These are phyloP conservation scores for Nicotiana sylvestris DNA, from an alignment of 257 asterid species.

Conservation along the genomic window DNA sequence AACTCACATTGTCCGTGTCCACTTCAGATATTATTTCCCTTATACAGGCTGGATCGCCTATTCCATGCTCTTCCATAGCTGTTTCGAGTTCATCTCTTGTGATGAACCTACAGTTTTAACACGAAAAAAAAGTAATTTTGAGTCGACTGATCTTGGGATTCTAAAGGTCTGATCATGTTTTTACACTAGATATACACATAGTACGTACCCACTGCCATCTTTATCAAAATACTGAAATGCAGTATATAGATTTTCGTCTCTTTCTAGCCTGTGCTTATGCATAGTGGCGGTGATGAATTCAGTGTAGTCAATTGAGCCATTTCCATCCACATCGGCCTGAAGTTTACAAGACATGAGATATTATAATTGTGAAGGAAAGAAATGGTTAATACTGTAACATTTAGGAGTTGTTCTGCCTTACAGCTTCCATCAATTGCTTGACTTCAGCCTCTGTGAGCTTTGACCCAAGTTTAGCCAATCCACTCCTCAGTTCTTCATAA, in stretches of 20 bases:
- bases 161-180: neutral
- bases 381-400: neutral
- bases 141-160: neutral
- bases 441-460: constrained; percentile 83
- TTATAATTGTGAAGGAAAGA: neutral
- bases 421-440: constrained; percentile 89
- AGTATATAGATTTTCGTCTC: constrained; percentile 66
- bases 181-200: neutral
- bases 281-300: constrained; percentile 91
- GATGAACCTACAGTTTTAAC: constrained; percentile 40
- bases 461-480: constrained; percentile 82
- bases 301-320: constrained; percentile 78
- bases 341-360: neutral
- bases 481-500: constrained; percentile 75
- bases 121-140: neutral
- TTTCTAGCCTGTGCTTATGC: constrained; percentile 87
- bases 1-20: constrained; percentile 75
- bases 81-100: constrained; percentile 83
- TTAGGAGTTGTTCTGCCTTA: constrained; percentile 27
- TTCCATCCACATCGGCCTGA: constrained; percentile 94
- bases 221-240: constrained; percentile 83
- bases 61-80: constrained; percentile 78
- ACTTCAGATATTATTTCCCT: constrained; percentile 82
- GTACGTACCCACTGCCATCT: constrained; percentile 73
- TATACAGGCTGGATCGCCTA: constrained; percentile 60